Evolutionary conservation across 2,329 filamentous ascomycete genomes (phyloP), one percentile per base, ranked within the genome.

Genomic region (Xylaria sp.): DNA sequence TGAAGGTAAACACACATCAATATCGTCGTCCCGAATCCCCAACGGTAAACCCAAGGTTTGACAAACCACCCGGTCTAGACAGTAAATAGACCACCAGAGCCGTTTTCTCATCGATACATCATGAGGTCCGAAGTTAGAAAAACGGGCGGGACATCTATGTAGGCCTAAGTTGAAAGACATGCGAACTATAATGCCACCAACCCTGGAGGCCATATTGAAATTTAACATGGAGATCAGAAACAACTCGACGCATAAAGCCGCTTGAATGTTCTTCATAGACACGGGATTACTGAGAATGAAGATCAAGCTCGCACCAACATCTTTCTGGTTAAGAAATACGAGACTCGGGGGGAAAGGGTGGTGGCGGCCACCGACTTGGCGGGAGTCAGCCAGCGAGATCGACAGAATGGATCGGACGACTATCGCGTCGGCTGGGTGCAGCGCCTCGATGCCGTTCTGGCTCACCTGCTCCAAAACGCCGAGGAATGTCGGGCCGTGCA

Each of bases 1-100:
- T 6, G 33, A 25, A 5, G 38, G 51, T 13, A 44, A 11, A n/a
- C 51, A 54, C n/a, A 54, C 51, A 27, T 54, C 51, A 35, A 54
- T 23, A n/a, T 54, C 51, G n/a, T 54, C 51, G 11, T 54, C 51
- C 31, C 27, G 33, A 19, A 54, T 44, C 11, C 38, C 40, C 17
- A 54, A 25, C 5, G 51, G 48, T n/a, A 38, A 29, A 1, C 48
- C 48, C 15, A 51, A 21, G 4, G 33, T 51, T 40, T 51, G 48
- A n/a, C 48, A 54, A 25, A 54, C 40, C 27, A 19, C 5, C 27
- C 51, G 43, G 15, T 54, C 51, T 7, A 54, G 33, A 35, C 51
- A 44, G 17, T 54, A 54, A 10, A 54, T 43, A 6, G 51, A 54
- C 51, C 51, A 54, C 38, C 51, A 54, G n/a, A 54, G 51, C 10